Evolutionary conservation across 257 asterid species (phyloP), one percentile per base, ranked within the genome.

Genomic region (Solanum chmielewskii): DNA sequence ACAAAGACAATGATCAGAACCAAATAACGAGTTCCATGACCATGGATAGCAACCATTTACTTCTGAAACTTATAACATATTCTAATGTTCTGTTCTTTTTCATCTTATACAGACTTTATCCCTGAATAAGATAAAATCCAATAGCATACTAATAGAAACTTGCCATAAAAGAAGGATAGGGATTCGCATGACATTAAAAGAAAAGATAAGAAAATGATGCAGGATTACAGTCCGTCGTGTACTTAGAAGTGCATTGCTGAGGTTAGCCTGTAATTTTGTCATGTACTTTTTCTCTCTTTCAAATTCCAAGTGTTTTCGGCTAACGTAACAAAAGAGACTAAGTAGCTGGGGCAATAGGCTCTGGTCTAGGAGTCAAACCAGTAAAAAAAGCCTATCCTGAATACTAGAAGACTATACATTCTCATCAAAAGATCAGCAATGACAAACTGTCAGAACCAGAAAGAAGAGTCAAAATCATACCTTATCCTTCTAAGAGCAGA

Each of bases 401-500:
- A 45, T 78, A 78, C 42, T 27, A 15, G 20, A 78, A 45, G 66
- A 78, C 16, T 44, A 25, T 5, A 78, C 33, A 52, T 25, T 77
- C 78, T 86, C 85, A 52, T 77, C 60, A 66, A 39, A 91, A 39
- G 85, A 74, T 74, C 60, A 66, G 33, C 78, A 71, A 87, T 49
- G 74, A 66, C 56, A 77, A 68, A 74, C 62, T 62, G 20, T 11
- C 27, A 9, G 21, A 11, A 66, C 25, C 85, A 60, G 86, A 86
- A 85, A 62, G 82, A 80, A 81, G 27, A 74, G 86, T 35, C 69
- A 86, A 52, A 88, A 80, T 69, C 56, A 89, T 90, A 96, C 99
- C 98, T 93, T 93, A 96, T 94, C 91, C 94, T 93, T 85, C 91
- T 93, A 29, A 95, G 96, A 60, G 71, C 85, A 85, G 93, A 90